Evolutionary conservation across 805 yeast genomes (phyloP), one percentile per base, ranked within the genome.

Genomic region (Lachancea nothofagi): DNA sequence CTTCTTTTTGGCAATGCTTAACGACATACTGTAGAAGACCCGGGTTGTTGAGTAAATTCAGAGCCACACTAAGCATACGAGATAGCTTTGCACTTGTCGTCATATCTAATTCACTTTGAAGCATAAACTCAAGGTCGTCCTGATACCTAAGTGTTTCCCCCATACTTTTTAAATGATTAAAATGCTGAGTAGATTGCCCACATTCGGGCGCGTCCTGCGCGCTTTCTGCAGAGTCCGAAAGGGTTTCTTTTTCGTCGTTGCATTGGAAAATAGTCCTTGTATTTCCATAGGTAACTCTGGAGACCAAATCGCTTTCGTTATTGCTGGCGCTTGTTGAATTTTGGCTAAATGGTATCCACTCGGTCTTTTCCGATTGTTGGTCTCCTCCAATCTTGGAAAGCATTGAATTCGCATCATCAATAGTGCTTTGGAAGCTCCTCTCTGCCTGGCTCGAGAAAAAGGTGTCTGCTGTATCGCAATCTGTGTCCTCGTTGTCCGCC

Each of bases 71-170:
- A 3, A 57, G 26, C n/a, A 57, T 38, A 13, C 49, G 50, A 2
- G 54, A 47, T n/a, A 45, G 42, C 8, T 45, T 42, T 7, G 37
- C 18, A 1, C 13, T 14, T 6, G 26, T 7, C n/a, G 29, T 18
- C 12, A 29, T 18, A 12, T 40, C 27, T 23, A 39, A 17, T 7
- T 20, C 31, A 7, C 27, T 38, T 4, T 51, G 36, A 12, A 28
- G 5, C 5, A 66, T 36, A 38, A 64, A 66, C n/a, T 55, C 64
- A 24, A 61, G 42, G 23, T 67, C 70, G 36, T 66, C 68, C 30
- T 50, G 50, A 33, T 48, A 59, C 38, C 62, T 60, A 2, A 62
- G 43, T 12, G 53, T 51, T 18, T 55, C 54, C 2, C 75, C 75
- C 40, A 57, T 50, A 23, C 51, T 53, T 38, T 47, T 54, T 34